Percentiles rank a stretch among this genome's conserved stretches.
These are phyloP conservation scores for Puccinia coronata DNA, from an alignment of 1,284 basidiomycete species.

Conservation along the genomic window DNA sequence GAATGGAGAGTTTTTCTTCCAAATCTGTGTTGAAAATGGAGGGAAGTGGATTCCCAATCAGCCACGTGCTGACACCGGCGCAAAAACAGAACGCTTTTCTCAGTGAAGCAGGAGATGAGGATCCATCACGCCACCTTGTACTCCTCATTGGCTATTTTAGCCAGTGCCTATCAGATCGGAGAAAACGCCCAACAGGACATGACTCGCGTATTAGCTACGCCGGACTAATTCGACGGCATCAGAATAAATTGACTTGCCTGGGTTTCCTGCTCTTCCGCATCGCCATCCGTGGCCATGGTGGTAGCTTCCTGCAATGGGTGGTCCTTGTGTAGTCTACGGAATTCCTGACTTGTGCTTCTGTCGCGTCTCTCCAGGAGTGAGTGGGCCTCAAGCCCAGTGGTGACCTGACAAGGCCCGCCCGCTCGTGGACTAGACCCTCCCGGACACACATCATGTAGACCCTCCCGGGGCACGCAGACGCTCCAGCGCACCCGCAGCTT, in stretches of 20 bases:
- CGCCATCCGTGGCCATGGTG: constrained; percentile 25
- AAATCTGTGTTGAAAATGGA: constrained; percentile 51
- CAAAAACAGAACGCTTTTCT: too few species aligned
- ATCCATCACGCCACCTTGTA: constrained; percentile 61
- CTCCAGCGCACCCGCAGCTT: too few species aligned
- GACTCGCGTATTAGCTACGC: background rate
- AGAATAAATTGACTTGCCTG: constrained; percentile 21
- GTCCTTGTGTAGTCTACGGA: background rate
- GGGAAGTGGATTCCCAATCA: constrained; percentile 56
- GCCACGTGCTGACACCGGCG: background rate
- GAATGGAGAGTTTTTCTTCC: constrained; percentile 88
- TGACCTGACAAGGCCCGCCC: too few species aligned
- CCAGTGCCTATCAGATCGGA: constrained; percentile 19
- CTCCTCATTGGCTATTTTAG: constrained; percentile 59
- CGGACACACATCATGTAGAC: too few species aligned
- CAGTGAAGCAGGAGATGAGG: too few species aligned
- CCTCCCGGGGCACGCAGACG: too few species aligned
- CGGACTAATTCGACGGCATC: background rate
- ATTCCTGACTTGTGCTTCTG: background rate
- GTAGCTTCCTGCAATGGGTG: background rate
- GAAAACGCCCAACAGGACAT: background rate
- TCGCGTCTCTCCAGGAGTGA: too few species aligned
- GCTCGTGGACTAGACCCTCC: too few species aligned
- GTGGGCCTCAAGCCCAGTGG: too few species aligned
- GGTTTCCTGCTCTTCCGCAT: constrained; percentile 43